phyloP scores from a whole-genome alignment of 352 stramenopile genomes.

The Phytophthora nicotianae region DNA sequence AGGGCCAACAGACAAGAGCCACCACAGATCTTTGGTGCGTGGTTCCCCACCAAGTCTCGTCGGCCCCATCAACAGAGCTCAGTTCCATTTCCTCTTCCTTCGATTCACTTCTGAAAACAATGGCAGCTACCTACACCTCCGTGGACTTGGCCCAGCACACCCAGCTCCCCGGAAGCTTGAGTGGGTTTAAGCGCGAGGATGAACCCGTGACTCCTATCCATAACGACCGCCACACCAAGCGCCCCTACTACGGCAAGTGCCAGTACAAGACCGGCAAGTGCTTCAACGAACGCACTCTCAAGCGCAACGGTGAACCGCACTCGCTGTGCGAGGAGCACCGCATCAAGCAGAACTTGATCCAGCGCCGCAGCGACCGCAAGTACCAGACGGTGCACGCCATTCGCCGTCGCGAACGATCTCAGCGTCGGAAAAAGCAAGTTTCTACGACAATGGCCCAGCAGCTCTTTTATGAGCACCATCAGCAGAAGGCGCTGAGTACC shows the following conservation, averaged over 20 bases:
- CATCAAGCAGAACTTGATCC: constrained; percentile 86
- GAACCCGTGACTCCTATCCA: constrained; percentile 2
- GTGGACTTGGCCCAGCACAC: background rate
- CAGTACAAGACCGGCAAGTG: constrained; percentile 91
- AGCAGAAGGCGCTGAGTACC: constrained; percentile 68
- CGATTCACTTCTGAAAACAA: constrained; percentile 39
- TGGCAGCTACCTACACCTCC: constrained; percentile 25
- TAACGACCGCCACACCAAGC: constrained; percentile 13
- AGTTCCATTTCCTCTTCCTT: constrained; percentile 25
- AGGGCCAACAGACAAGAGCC: too few species aligned
- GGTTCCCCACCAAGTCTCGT: too few species aligned
- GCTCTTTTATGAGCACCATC: constrained; percentile 81
- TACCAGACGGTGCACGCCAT: constrained; percentile 87
- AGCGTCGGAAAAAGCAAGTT: constrained; percentile 83
- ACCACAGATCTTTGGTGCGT: too few species aligned
- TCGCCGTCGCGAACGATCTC: constrained; percentile 76
- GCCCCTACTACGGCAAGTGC: constrained; percentile 78
- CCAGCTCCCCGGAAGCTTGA: constrained; percentile 4
- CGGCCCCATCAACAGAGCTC: constrained; percentile 13
- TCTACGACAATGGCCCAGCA: constrained; percentile 79
- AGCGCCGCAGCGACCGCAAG: constrained; percentile 83
- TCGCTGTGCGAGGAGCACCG: constrained; percentile 86
- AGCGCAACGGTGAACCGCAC: constrained; percentile 83
- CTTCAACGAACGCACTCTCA: constrained; percentile 86
- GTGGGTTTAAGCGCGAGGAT: constrained; percentile 30